phyloP scores from a whole-genome alignment of 1,284 basidiomycete species.

The Rhodotorula sp. region DNA sequence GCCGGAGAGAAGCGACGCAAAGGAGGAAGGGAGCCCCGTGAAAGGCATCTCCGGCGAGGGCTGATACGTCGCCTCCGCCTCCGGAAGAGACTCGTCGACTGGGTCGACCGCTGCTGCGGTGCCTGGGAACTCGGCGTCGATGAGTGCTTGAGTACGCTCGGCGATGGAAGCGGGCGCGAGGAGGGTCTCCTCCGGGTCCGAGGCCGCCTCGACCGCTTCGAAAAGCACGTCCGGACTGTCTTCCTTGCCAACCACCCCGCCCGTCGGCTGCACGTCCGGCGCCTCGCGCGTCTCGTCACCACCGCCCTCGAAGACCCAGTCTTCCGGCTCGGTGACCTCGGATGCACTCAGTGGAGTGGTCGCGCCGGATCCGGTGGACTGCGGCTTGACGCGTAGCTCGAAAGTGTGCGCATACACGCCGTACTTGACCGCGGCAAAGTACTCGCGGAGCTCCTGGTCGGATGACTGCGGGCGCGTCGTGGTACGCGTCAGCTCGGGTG shows the following conservation, averaged over 20 bases:
- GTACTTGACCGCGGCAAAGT: not conserved
- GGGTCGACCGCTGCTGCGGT: not conserved
- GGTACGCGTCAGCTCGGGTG: not conserved
- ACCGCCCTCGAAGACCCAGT: not conserved
- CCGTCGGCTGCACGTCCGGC: no score
- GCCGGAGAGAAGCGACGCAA: conserved; percentile 2
- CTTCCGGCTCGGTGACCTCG: not conserved
- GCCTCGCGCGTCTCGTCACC: no score
- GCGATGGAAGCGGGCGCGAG: not conserved
- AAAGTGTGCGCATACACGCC: not conserved
- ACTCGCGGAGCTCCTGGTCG: conserved; percentile 8
- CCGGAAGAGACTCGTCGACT: not conserved
- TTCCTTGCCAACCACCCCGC: no score
- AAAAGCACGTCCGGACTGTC: no score
- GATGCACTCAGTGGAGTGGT: no score
- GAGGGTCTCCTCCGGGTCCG: not conserved
- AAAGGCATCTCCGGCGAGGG: not conserved
- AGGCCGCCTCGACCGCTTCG: not conserved
- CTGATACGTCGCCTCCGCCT: no score
- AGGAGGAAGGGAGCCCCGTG: conserved; percentile 2
- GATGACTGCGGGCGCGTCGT: not conserved
- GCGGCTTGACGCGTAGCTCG: not conserved
- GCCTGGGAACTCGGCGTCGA: not conserved
- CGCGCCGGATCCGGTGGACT: not conserved
- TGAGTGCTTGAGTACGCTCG: not conserved